Percentiles rank a stretch among this genome's conserved stretches.
These are phyloP conservation scores for Termitomyces heimii DNA, from an alignment of 768 basidiomycete species.

Conservation along the genomic window DNA sequence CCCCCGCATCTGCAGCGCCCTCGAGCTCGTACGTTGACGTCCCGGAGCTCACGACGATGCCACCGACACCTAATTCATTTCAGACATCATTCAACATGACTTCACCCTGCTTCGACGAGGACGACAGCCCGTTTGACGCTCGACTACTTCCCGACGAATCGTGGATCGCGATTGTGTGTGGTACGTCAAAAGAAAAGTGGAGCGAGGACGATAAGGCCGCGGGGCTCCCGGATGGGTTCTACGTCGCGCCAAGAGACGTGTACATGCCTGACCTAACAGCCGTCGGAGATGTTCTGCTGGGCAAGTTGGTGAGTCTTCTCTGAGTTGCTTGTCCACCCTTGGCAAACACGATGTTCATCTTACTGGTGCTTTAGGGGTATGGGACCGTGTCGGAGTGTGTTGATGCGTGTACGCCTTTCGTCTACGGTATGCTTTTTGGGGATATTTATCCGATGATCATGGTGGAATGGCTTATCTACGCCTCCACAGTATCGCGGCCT, in stretches of 20 bases:
- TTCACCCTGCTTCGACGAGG: neutral
- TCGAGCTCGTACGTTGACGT: slow-evolving; percentile 1
- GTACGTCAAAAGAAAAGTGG: slow-evolving; percentile 57
- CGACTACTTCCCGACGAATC: slow-evolving; percentile 56
- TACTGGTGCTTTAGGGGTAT: slow-evolving; percentile 48
- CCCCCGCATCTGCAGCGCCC: neutral
- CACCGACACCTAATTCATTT: slow-evolving; percentile 26
- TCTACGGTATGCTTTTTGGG: slow-evolving; percentile 54
- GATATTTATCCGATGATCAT: neutral
- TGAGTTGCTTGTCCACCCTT: neutral
- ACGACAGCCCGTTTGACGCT: slow-evolving; percentile 21
- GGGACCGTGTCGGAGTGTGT: slow-evolving; percentile 79
- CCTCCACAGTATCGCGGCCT: slow-evolving; percentile 57
- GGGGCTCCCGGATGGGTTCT: slow-evolving; percentile 63
- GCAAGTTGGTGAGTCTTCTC: slow-evolving; percentile 54
- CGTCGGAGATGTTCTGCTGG: slow-evolving; percentile 66
- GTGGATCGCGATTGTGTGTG: slow-evolving; percentile 81
- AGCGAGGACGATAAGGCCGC: slow-evolving; percentile 21
- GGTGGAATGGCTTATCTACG: neutral
- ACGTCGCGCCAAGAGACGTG: slow-evolving; percentile 67
- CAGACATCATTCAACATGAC: slow-evolving; percentile 8
- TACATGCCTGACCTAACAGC: slow-evolving; percentile 83
- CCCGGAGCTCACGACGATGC: slow-evolving; percentile 23
- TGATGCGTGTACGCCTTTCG: slow-evolving; percentile 70
- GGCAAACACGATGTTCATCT: neutral